A percentile compares a stretch with the other conserved stretches of the same genome.
Conservation (phyloP, 768 basidiomycete species). For the Asterophora lycoperdoides region DNA sequence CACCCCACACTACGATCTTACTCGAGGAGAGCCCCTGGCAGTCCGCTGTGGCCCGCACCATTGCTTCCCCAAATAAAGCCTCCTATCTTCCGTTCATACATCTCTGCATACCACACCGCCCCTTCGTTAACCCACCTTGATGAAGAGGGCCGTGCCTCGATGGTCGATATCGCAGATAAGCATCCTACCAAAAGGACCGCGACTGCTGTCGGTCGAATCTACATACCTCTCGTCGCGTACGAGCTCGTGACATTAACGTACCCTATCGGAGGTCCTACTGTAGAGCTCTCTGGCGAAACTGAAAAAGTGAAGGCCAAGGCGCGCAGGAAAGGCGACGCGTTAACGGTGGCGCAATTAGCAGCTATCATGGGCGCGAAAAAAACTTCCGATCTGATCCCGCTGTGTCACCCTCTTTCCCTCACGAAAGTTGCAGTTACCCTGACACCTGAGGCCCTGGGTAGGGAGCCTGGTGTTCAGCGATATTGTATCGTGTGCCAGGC, state of each 20-base stretch:
- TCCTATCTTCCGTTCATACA: conserved; percentile 10
- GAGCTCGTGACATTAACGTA: conserved; percentile 51
- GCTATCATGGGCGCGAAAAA: conserved; percentile 86
- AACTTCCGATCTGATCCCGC: conserved; percentile 78
- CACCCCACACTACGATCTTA: neutral
- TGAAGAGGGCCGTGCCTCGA: conserved; percentile 60
- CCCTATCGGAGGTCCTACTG: conserved; percentile 20
- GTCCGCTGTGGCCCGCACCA: neutral
- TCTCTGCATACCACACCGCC: conserved; percentile 22
- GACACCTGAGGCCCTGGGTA: conserved; percentile 35
- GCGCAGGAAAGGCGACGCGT: conserved; percentile 60
- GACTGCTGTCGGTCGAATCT: conserved; percentile 72
- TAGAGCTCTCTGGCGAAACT: conserved; percentile 14
- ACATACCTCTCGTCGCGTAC: conserved; percentile 61
- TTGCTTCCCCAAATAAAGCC: neutral
- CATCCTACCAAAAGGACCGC: conserved; percentile 57
- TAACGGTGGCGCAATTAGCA: conserved; percentile 77
- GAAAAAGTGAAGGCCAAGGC: conserved; percentile 46
- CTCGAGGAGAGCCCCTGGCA: neutral
- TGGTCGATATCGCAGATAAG: conserved; percentile 82
- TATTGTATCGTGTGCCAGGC: conserved; percentile 61
- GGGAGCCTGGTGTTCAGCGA: conserved; percentile 13
- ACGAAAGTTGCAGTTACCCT: conserved; percentile 67
- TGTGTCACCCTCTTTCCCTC: conserved; percentile 81
- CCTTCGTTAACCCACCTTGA: conserved; percentile 68